phyloP scores from a whole-genome alignment of 441 rosid species.

The Populus hybrid region DNA sequence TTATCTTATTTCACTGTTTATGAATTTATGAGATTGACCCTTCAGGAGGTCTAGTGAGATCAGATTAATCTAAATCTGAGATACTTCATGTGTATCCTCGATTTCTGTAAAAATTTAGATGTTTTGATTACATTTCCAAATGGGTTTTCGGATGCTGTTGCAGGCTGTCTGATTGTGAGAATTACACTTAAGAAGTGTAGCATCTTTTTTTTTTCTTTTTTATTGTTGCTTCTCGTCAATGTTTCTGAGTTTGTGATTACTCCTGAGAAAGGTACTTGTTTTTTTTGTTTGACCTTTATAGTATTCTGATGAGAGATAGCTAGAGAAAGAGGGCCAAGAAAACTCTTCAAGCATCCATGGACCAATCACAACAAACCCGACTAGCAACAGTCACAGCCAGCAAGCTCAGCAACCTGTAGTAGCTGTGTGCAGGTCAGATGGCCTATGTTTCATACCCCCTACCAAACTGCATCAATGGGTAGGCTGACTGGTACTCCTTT shows the following conservation, averaged over 20 bases:
- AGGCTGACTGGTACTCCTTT: constrained; percentile 46
- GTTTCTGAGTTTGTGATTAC: too few species aligned
- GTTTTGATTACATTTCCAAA: background rate
- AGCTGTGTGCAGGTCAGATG: constrained; percentile 39
- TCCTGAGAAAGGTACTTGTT: too few species aligned
- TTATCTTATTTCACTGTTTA: background rate
- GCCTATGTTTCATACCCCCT: constrained; percentile 41
- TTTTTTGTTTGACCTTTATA: background rate
- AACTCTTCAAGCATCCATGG: constrained; percentile 32
- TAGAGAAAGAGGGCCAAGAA: background rate
- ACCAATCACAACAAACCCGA: constrained; percentile 48
- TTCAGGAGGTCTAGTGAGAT: too few species aligned
- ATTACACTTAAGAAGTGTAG: background rate
- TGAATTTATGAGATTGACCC: background rate
- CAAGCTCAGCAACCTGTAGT: constrained; percentile 46
- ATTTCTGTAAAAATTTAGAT: background rate
- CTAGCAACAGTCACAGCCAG: constrained; percentile 34
- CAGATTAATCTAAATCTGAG: background rate
- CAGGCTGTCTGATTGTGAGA: background rate
- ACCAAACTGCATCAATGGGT: constrained; percentile 41
- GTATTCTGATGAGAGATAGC: constrained; percentile 12
- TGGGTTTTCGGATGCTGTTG: background rate
- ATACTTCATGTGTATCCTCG: background rate
- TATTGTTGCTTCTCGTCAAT: too few species aligned
- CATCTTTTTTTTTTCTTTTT: constrained; percentile 3